These are phyloP conservation scores for Tephrocybe rancida DNA, from an alignment of 768 basidiomycete genomes.

Conservation along the genomic window DNA sequence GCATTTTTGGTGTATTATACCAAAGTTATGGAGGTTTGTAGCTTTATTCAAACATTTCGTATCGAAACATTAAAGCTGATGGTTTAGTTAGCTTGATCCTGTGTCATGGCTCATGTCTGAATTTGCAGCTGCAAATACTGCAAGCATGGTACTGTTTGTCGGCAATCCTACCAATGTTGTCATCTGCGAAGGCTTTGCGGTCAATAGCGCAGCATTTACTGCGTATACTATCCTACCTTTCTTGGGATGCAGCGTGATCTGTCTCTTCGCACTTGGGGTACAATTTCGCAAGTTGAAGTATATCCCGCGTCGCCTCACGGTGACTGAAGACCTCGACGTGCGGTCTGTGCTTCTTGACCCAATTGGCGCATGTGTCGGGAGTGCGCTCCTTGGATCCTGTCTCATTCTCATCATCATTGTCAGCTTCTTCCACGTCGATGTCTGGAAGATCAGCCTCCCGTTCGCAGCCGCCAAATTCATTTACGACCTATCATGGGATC, in stretches of 20 bases:
- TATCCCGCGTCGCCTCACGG: slow-evolving; percentile 49
- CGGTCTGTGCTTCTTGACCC: slow-evolving; percentile 73
- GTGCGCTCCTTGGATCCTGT: slow-evolving; percentile 62
- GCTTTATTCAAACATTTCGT: not conserved
- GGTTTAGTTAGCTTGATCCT: slow-evolving; percentile 39
- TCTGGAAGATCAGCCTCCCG: slow-evolving; percentile 84
- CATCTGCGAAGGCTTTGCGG: slow-evolving; percentile 81
- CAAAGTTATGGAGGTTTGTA: slow-evolving; percentile 48
- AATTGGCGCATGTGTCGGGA: slow-evolving; percentile 73
- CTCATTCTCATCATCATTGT: slow-evolving; percentile 76
- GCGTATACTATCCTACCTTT: slow-evolving; percentile 86
- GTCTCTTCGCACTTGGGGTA: slow-evolving; percentile 56
- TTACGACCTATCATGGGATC: slow-evolving; percentile 66
- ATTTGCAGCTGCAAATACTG: slow-evolving; percentile 81
- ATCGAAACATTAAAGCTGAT: no score
- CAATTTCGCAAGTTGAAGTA: slow-evolving; percentile 62
- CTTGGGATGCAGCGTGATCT: slow-evolving; percentile 64
- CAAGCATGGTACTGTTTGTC: slow-evolving; percentile 74
- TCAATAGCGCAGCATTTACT: slow-evolving; percentile 79
- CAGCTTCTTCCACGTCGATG: slow-evolving; percentile 75
- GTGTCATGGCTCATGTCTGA: slow-evolving; percentile 74
- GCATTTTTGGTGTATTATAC: slow-evolving; percentile 92
- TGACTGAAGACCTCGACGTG: slow-evolving; percentile 43
- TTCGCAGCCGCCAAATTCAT: slow-evolving; percentile 74
- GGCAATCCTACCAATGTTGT: slow-evolving; percentile 96